A percentile compares a stretch with the other conserved stretches of the same genome.
phyloP scores from a whole-genome alignment of 78 protist genomes.

The Dictyostelium capitatum region DNA sequence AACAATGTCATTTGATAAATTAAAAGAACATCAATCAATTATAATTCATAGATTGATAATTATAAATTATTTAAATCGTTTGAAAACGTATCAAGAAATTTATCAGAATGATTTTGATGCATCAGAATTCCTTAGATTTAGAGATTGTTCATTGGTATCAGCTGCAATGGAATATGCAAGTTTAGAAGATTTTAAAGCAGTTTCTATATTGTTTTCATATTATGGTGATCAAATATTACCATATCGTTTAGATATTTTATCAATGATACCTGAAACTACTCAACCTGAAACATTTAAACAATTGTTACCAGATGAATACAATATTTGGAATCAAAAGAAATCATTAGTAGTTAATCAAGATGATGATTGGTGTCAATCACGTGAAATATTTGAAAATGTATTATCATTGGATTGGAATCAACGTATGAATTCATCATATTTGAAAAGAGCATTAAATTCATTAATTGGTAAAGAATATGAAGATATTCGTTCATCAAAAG shows the following conservation, averaged over 20 bases:
- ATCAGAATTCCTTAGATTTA: conserved; percentile 46
- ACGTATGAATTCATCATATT: conserved; percentile 34
- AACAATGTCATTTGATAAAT: not conserved
- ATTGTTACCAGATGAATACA: conserved; percentile 38
- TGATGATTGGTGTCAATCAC: conserved; percentile 3
- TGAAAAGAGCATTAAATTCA: conserved; percentile 8
- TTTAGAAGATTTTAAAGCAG: conserved; percentile 68
- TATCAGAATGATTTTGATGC: conserved; percentile 69
- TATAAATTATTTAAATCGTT: conserved; percentile 45
- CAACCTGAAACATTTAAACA: not conserved
- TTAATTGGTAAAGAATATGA: conserved; percentile 32
- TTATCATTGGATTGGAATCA: conserved; percentile 28
- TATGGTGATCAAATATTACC: conserved; percentile 11
- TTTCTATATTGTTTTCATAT: conserved; percentile 33
- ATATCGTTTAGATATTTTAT: conserved; percentile 36
- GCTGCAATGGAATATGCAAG: conserved; percentile 79
- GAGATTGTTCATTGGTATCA: conserved; percentile 51
- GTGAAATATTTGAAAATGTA: conserved; percentile 22
- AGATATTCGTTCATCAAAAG: conserved; percentile 50
- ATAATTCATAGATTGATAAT: conserved; percentile 35
- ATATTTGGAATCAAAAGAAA: conserved; percentile 56
- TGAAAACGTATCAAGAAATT: conserved; percentile 51
- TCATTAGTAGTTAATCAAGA: not conserved
- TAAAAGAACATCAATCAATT: conserved; percentile 23
- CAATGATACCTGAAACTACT: conserved; percentile 69